Evolutionary conservation across 257 asterid species (phyloP), one percentile per base, ranked within the genome.

Genomic region (Asclepias syriaca): DNA sequence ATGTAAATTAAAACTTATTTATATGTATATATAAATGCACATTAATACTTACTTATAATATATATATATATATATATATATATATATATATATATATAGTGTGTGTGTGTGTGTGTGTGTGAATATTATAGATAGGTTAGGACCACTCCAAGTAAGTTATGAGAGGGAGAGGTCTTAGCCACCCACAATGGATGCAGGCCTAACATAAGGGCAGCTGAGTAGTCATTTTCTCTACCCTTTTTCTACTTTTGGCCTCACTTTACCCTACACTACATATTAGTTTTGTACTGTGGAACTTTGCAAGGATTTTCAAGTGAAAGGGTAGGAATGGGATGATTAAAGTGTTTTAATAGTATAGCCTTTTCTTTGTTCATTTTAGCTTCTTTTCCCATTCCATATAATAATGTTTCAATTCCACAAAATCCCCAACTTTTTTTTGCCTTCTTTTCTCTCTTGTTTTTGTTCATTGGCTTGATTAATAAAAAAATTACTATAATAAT

Each of bases 191-290:
- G 72, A 5, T 61, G 66, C 84, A 83, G 82, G 58, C 86, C 88
- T 85, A 86, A 64, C 34, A 29, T 71, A 49, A 43, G 48, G 1
- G 48, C 11, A 6, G 72, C 65, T 83, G 89, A 75, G 49, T 54
- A 19, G 93, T 85, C 88, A 54, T 82, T 89, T 78, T 87, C 92
- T 81, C 50, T n/a, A n/a, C 48, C 48, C 69, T 74, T 80, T 68
- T 66, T 63, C 75, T 72, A 66, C 66, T 68, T 73, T 67, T 72
- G 46, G 72, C 69, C 69, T 75, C 69, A 65, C 56, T 58, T 70
- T 58, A 59, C 13, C 0, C 40, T 14, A 29, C 27, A 27, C 8
- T 68, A 49, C 15, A 24, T 24, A 19, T 50, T 64, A 12, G 18
- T 43, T 21, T 10, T 68, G 12, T 22, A 16, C 58, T 6, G 1